phyloP scores from a whole-genome alignment of 331 rosid species.

The Phaseolus coccineus region DNA sequence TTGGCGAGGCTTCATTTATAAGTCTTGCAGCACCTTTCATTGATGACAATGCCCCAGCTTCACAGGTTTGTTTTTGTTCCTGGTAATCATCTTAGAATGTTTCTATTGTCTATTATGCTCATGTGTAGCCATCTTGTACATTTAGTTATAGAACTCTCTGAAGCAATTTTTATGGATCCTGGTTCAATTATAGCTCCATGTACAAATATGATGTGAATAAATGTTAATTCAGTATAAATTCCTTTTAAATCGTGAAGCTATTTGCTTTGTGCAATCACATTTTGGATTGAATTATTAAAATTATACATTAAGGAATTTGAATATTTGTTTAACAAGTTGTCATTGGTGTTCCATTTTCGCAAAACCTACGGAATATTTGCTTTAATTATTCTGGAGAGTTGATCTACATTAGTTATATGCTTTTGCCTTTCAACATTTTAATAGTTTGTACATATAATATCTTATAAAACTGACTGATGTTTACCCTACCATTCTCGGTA shows the following conservation, averaged over 20 bases:
- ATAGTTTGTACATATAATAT: constrained; percentile 30
- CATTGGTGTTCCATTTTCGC: background rate
- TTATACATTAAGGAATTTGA: background rate
- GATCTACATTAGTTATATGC: constrained; percentile 1
- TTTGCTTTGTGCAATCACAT: background rate
- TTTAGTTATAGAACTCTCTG: constrained; percentile 35
- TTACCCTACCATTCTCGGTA: constrained; percentile 25
- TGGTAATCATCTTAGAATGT: constrained; percentile 18
- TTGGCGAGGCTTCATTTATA: constrained; percentile 97
- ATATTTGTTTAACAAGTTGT: background rate
- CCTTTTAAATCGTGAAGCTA: constrained; percentile 10
- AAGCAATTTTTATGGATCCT: constrained; percentile 15
- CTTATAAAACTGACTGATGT: constrained; percentile 12
- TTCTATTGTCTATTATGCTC: constrained; percentile 26
- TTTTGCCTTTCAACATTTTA: constrained; percentile 21
- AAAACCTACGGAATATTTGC: background rate
- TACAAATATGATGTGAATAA: constrained; percentile 9
- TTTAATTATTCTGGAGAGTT: constrained; percentile 15
- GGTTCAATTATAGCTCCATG: constrained; percentile 25
- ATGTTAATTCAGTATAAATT: constrained; percentile 20
- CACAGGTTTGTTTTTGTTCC: constrained; percentile 65
- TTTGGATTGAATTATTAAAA: constrained; percentile 22
- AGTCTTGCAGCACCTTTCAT: constrained; percentile 99
- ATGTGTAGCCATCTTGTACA: background rate
- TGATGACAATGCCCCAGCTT: constrained; percentile 84